Conservation (phyloP, 2,329 filamentous ascomycete species). For the Pseudodiploospora longispora region DNA sequence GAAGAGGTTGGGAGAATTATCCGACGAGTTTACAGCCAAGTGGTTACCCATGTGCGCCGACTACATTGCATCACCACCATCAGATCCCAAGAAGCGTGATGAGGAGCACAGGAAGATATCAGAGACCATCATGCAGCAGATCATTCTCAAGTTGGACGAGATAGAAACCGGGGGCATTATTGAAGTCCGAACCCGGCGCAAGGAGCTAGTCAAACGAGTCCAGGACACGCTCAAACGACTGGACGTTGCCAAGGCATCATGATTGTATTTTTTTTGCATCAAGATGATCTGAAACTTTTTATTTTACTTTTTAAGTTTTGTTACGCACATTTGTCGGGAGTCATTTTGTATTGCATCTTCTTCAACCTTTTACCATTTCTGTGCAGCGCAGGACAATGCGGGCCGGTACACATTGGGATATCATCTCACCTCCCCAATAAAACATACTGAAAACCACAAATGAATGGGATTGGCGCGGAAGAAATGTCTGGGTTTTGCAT, state of each 20-base stretch:
- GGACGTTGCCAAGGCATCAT: slow-evolving; percentile 38
- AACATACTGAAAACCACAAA: too few species aligned
- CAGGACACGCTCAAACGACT: slow-evolving; percentile 58
- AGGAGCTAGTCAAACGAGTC: slow-evolving; percentile 64
- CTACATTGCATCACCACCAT: slow-evolving; percentile 55
- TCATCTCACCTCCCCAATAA: too few species aligned
- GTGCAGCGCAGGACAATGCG: too few species aligned
- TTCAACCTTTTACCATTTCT: too few species aligned
- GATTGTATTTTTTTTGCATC: neutral
- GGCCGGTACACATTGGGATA: too few species aligned
- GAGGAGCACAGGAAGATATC: slow-evolving; percentile 69
- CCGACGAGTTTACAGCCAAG: slow-evolving; percentile 53
- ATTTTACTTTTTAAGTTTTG: neutral
- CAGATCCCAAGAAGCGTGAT: slow-evolving; percentile 56
- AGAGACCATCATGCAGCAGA: slow-evolving; percentile 69
- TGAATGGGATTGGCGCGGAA: too few species aligned
- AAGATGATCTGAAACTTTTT: neutral
- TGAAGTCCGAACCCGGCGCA: slow-evolving; percentile 57
- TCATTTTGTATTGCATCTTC: too few species aligned
- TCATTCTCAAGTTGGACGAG: slow-evolving; percentile 68
- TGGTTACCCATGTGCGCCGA: slow-evolving; percentile 58
- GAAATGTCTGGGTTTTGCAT: too few species aligned
- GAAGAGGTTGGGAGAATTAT: slow-evolving; percentile 59
- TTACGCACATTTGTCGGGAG: too few species aligned
- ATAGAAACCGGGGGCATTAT: slow-evolving; percentile 65